phyloP scores from a whole-genome alignment of 495 filamentous ascomycete species.

The Daldinia loculata region DNA sequence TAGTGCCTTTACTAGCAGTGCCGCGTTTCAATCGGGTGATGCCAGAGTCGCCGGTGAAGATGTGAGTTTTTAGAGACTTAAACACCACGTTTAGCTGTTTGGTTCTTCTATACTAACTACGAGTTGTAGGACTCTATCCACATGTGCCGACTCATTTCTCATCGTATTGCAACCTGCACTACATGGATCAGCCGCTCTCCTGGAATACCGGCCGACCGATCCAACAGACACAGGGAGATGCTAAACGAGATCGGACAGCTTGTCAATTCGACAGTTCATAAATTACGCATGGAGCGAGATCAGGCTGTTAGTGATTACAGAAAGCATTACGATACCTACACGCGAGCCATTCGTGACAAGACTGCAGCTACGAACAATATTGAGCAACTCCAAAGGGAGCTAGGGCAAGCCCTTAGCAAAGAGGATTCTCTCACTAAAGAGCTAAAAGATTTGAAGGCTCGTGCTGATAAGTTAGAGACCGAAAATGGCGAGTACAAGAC shows the following conservation, averaged over 20 bases:
- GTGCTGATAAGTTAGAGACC: neutral
- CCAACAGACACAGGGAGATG: conserved; percentile 1
- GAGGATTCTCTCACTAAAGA: conserved; percentile 1
- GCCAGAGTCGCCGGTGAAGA: conserved; percentile 5
- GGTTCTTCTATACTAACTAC: conserved; percentile 13
- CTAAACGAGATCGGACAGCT: conserved; percentile 13
- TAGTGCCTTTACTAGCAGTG: neutral
- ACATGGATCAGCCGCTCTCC: neutral
- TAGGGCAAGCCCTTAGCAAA: neutral
- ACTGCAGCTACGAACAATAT: neutral
- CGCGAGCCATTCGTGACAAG: neutral
- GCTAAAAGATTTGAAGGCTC: neutral
- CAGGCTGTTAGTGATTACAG: neutral
- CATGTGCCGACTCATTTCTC: conserved; percentile 4
- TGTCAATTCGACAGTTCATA: neutral
- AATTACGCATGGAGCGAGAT: conserved; percentile 14
- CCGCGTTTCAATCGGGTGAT: neutral
- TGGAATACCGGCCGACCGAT: neutral
- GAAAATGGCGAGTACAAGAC: neutral
- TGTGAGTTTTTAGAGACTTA: conserved; percentile 7
- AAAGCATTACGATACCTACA: neutral
- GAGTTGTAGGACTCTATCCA: neutral
- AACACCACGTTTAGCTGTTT: neutral
- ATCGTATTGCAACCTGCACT: neutral
- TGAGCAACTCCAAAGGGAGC: conserved; percentile 2